phyloP scores from a whole-genome alignment of 1,139 yeast species.

The Blastobotrys arbuscula region DNA sequence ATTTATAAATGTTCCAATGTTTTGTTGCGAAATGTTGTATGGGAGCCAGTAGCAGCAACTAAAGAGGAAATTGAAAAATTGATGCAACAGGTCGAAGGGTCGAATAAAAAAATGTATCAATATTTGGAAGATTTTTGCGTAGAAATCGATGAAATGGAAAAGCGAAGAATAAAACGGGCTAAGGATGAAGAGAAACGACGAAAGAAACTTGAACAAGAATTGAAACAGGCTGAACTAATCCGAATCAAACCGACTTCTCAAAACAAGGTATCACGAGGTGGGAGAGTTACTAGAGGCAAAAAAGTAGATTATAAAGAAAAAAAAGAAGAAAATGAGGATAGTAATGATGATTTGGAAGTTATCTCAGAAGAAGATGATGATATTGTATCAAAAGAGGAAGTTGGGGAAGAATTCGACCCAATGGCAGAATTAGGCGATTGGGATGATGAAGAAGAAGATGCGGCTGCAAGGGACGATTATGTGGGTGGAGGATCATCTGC shows the following conservation, averaged over 20 bases:
- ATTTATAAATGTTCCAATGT: constrained; percentile 34
- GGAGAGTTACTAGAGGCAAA: constrained; percentile 9
- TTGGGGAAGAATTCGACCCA: constrained; percentile 11
- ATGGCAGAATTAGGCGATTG: constrained; percentile 10
- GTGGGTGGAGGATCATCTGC: background rate
- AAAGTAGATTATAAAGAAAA: constrained; percentile 18
- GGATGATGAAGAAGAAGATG: constrained; percentile 13
- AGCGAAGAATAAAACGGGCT: constrained; percentile 24
- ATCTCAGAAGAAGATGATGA: background rate
- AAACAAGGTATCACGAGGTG: background rate
- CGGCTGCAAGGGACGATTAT: constrained; percentile 16
- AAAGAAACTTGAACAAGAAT: constrained; percentile 22
- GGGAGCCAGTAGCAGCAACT: constrained; percentile 33
- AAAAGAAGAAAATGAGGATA: background rate
- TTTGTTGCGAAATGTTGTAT: constrained; percentile 26
- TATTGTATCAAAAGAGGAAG: constrained; percentile 5
- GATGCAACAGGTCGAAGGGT: constrained; percentile 11
- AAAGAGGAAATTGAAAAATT: constrained; percentile 26
- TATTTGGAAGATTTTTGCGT: constrained; percentile 21
- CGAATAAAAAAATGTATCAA: constrained; percentile 18
- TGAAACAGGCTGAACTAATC: constrained; percentile 19
- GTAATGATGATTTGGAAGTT: background rate
- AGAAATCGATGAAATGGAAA: constrained; percentile 27
- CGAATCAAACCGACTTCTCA: background rate
- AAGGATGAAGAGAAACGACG: constrained; percentile 22